Evolutionary conservation across 768 basidiomycete genomes (phyloP).

Genomic region (Boletus vinaceobasis): DNA sequence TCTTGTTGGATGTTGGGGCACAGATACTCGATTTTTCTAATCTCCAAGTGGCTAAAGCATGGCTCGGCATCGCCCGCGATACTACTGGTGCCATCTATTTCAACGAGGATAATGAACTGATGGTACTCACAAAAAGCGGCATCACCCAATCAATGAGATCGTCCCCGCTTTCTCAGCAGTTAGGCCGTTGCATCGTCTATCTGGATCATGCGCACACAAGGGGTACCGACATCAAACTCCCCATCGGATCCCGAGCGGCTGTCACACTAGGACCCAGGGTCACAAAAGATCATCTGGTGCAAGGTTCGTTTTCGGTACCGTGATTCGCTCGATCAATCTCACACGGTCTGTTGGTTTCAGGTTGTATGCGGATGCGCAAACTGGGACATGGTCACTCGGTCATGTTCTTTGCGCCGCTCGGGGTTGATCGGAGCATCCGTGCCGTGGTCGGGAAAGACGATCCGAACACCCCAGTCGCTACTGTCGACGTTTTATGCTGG

Average conservation of each 20-base stretch:
- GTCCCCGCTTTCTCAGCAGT: conserved; percentile 26
- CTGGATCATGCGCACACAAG: conserved; percentile 20
- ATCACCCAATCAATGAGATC: conserved; percentile 16
- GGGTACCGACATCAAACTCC: conserved; percentile 37
- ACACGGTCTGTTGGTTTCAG: too few relatives aligned
- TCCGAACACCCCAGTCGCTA: neutral
- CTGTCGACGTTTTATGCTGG: conserved; percentile 40
- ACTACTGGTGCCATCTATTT: conserved; percentile 27
- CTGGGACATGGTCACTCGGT: conserved; percentile 43
- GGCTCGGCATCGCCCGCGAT: conserved; percentile 32
- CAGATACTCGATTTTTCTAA: conserved; percentile 50
- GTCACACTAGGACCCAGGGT: conserved; percentile 27
- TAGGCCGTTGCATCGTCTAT: conserved; percentile 33
- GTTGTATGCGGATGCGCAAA: too few relatives aligned
- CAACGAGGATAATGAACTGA: conserved; percentile 26
- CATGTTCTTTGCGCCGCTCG: conserved; percentile 41
- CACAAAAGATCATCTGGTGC: conserved; percentile 31
- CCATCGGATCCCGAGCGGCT: conserved; percentile 15
- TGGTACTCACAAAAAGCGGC: conserved; percentile 24
- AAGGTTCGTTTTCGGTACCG: conserved; percentile 25
- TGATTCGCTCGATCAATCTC: neutral
- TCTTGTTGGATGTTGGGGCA: too few relatives aligned
- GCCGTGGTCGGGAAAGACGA: conserved; percentile 7
- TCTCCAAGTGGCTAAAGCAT: conserved; percentile 35
- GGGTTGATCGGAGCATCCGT: conserved; percentile 38